Percentiles rank a stretch among this genome's conserved stretches.
These are phyloP conservation scores for Ascomycota sp. DNA, from an alignment of 2,329 filamentous ascomycete species.

Conservation along the genomic window DNA sequence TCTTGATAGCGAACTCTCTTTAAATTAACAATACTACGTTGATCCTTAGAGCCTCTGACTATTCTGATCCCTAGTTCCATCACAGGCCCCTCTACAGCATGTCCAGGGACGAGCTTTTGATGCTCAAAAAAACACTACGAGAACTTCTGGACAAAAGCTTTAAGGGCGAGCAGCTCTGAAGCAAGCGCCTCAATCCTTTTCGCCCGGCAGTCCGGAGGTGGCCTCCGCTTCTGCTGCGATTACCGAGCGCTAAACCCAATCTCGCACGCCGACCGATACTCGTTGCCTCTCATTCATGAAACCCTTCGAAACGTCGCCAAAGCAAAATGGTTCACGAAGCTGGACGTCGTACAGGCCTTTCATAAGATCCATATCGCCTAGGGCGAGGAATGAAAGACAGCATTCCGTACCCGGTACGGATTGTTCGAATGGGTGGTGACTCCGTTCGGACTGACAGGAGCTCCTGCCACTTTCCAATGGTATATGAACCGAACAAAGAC, in stretches of 20 bases:
- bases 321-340: constrained; percentile 1
- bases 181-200: neutral
- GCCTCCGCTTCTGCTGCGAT: neutral
- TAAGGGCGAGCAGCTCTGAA: neutral
- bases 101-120: neutral
- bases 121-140: neutral
- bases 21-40: too few relatives aligned
- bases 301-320: constrained; percentile 1
- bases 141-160: neutral
- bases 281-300: neutral
- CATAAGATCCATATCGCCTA: too few relatives aligned
- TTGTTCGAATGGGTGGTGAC: too few relatives aligned
- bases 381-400: too few relatives aligned
- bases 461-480: too few relatives aligned
- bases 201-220: neutral
- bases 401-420: too few relatives aligned
- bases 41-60: too few relatives aligned
- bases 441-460: too few relatives aligned
- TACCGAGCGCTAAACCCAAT: too few relatives aligned
- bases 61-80: too few relatives aligned
- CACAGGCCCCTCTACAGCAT: neutral
- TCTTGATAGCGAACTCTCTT: too few relatives aligned
- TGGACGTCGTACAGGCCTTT: neutral
- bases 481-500: too few relatives aligned
- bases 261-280: neutral